These are phyloP conservation scores for Volvariella volvacea DNA, from an alignment of 1,284 basidiomycete genomes.

Conservation along the genomic window DNA sequence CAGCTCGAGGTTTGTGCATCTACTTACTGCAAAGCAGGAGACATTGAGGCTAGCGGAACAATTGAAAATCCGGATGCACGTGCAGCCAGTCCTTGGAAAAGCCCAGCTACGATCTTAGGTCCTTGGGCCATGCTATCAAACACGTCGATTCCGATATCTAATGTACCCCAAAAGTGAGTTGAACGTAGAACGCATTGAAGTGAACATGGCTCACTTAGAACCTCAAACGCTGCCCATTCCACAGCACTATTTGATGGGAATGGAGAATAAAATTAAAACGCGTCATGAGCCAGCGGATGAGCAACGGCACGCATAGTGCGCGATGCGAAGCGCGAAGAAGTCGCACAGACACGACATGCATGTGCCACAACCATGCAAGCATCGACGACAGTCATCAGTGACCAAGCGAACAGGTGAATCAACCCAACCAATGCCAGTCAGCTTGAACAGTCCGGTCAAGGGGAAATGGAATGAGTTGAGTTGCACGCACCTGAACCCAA, in stretches of 20 bases:
- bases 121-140: constrained; percentile 46
- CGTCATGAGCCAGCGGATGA: not conserved
- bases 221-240: constrained; percentile 48
- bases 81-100: constrained; percentile 66
- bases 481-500: constrained; percentile 35
- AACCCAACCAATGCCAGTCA: no score
- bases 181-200: no score
- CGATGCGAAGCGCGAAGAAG: no score
- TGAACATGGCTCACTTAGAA: constrained; percentile 33
- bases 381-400: no score
- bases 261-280: not conserved
- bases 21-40: constrained; percentile 60
- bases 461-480: no score
- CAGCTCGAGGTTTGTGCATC: not conserved
- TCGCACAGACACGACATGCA: no score
- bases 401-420: no score
- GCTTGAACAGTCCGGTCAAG: no score
- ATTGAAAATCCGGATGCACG: constrained; percentile 75
- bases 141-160: constrained; percentile 32
- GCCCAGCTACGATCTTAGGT: constrained; percentile 41
- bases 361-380: no score
- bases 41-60: constrained; percentile 50
- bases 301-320: no score
- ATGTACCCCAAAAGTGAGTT: not conserved
- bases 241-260: constrained; percentile 25